These are phyloP conservation scores for Crepidotus variabilis DNA, from an alignment of 768 basidiomycete genomes.

Conservation along the genomic window DNA sequence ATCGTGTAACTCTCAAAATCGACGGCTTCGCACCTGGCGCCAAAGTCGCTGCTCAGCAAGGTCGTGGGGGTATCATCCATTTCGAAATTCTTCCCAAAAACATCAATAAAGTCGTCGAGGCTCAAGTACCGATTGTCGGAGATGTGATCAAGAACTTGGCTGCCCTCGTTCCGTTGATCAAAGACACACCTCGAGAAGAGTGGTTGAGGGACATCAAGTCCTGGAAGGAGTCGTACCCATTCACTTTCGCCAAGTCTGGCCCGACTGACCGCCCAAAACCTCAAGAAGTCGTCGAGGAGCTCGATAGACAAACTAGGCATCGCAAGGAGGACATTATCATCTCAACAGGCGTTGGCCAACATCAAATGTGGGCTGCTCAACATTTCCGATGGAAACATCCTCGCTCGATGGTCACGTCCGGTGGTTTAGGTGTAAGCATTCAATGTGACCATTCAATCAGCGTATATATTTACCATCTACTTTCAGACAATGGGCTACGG, in stretches of 20 bases:
- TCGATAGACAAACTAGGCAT: constrained; percentile 74
- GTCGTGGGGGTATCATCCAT: constrained; percentile 96
- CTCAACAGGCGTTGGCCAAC: constrained; percentile 95
- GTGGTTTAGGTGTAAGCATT: constrained; percentile 82
- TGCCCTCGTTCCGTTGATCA: constrained; percentile 77
- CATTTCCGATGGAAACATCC: constrained; percentile 89
- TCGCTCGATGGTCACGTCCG: constrained; percentile 85
- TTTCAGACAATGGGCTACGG: constrained; percentile 96
- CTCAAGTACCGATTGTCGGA: constrained; percentile 89
- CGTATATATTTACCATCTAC: constrained; percentile 5
- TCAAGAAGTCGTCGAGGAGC: constrained; percentile 93
- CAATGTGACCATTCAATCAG: constrained; percentile 2
- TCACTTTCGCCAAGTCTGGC: constrained; percentile 72
- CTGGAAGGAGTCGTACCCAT: constrained; percentile 90
- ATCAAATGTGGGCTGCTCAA: constrained; percentile 99
- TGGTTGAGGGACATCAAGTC: constrained; percentile 83
- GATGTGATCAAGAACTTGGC: constrained; percentile 86
- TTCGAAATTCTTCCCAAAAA: constrained; percentile 99
- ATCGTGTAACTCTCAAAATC: constrained; percentile 93
- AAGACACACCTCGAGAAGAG: constrained; percentile 53
- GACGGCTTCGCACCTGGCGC: constrained; percentile 91
- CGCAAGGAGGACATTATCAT: constrained; percentile 86
- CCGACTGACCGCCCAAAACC: constrained; percentile 81
- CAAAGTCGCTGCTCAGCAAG: constrained; percentile 75
- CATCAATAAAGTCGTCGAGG: constrained; percentile 97